Conservation (phyloP, 257 asterid genomes). For the Ilex aquifolium region DNA sequence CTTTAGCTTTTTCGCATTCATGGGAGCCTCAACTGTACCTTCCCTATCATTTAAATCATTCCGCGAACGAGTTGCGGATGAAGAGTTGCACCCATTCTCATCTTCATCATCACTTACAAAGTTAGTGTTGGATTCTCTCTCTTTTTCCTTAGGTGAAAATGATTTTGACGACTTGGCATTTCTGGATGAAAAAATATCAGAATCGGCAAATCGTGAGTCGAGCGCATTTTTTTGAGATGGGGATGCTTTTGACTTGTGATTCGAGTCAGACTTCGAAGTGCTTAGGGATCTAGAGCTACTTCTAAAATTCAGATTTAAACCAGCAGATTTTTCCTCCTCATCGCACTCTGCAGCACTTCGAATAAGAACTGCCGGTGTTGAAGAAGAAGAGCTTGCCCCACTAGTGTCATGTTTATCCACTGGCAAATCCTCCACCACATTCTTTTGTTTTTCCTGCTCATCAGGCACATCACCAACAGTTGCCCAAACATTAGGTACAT, state of each 20-base stretch:
- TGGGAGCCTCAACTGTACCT: conserved; percentile 25
- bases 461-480: conserved; percentile 22
- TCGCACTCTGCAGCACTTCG: conserved; percentile 90
- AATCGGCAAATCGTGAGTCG: neutral
- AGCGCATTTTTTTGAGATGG: neutral
- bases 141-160: neutral
- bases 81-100: conserved; percentile 4
- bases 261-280: conserved; percentile 10
- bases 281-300: conserved; percentile 22
- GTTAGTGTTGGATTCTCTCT: conserved; percentile 1
- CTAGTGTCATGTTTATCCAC: conserved; percentile 5
- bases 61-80: conserved; percentile 2
- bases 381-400: conserved; percentile 32
- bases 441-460: conserved; percentile 35
- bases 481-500: conserved; percentile 33
- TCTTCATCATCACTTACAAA: conserved; percentile 15
- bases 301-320: conserved; percentile 22
- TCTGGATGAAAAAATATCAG: conserved; percentile 5
- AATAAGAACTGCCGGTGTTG: conserved; percentile 40
- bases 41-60: conserved; percentile 15
- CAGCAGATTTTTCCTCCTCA: conserved; percentile 47
- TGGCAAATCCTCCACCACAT: conserved; percentile 16
- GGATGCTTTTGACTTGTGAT: neutral
- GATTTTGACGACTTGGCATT: conserved; percentile 11
- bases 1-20: conserved; percentile 60